Evolutionary conservation across 805 yeast species (phyloP), one percentile per base, ranked within the genome.

Genomic region (Candida sanyiensis): DNA sequence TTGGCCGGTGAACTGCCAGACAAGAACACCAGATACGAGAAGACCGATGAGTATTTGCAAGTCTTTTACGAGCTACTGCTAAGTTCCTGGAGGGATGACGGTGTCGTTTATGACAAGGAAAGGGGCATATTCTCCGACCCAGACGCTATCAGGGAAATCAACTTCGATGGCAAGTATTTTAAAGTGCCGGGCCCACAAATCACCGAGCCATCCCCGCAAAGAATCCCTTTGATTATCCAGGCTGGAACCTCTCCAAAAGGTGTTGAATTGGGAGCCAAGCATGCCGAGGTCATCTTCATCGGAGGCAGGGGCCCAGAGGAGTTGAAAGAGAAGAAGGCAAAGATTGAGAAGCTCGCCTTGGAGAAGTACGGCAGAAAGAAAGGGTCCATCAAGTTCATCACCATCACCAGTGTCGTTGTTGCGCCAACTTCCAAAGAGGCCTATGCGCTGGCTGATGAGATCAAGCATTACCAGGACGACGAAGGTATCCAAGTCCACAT

Each of bases 181-280:
- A 62, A 49, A 6, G 69, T 68, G 12, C 67, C 67, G 4, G 70
- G 69, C 3, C 69, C 69, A n/a, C 60, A 49, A 37, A 64, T 68
- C 27, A 61, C 64, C 11, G 61, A 62, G 27, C 72, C 73, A 3
- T 57, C 71, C 5, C 67, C 66, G 3, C 73, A 67, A 43, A 57
- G 72, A 47, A 46, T 69, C 3, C 73, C 73, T 3, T 58, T 68
- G 11, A 51, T 67, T 24, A 57, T 67, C 24, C 73, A 67, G 48
- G 73, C 73, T 2, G 73, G 73, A 6, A 51, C 64, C 28, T 67
- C 72, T 5, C 49, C 58, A 17, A 54, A 53, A 12, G 73, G 73
- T 21, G 53, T 57, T 34, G 61, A 62, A 13, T 58, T 64, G 40
- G 73, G 69, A 7, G 71, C 73, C 12, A 58, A 59, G 39, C 58